Conservation (phyloP, 2,329 filamentous ascomycete genomes). For the Ophiocordyceps unilateralis region DNA sequence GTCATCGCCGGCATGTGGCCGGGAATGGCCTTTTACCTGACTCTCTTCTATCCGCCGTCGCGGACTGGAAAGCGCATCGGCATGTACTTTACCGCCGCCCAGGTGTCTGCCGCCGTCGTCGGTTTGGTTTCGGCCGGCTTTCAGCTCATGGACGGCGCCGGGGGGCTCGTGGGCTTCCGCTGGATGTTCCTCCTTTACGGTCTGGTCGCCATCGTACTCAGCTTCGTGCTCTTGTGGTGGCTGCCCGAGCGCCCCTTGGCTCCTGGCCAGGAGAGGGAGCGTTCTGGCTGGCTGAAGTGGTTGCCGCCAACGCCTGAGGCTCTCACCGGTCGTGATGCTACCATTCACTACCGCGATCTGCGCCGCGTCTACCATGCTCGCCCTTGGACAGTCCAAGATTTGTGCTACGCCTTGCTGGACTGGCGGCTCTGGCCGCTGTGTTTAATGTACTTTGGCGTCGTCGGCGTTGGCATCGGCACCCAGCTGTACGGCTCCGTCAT, state of each 20-base stretch:
- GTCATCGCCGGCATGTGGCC: slow-evolving; percentile 93
- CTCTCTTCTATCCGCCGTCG: slow-evolving; percentile 78
- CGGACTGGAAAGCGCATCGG: slow-evolving; percentile 78
- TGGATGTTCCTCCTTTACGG: slow-evolving; percentile 93
- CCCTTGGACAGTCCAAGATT: slow-evolving; percentile 55
- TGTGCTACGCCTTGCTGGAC: slow-evolving; percentile 56
- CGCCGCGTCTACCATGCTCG: slow-evolving; percentile 62
- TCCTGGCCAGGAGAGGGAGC: slow-evolving; percentile 43
- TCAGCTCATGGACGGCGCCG: slow-evolving; percentile 70
- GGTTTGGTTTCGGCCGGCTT: slow-evolving; percentile 82
- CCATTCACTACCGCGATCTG: slow-evolving; percentile 70
- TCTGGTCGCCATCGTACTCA: slow-evolving; percentile 53
- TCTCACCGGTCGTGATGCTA: slow-evolving; percentile 58
- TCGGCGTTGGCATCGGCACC: slow-evolving; percentile 79
- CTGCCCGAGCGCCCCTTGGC: slow-evolving; percentile 66
- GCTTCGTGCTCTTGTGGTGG: slow-evolving; percentile 70
- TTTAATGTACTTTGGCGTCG: slow-evolving; percentile 89
- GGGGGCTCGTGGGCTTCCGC: slow-evolving; percentile 64
- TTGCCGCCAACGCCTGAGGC: slow-evolving; percentile 54
- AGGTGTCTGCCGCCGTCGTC: slow-evolving; percentile 77
- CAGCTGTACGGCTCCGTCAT: slow-evolving; percentile 81
- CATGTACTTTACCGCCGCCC: slow-evolving; percentile 74
- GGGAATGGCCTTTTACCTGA: slow-evolving; percentile 85
- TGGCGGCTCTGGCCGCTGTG: slow-evolving; percentile 79
- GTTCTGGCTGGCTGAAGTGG: slow-evolving; percentile 39